Base-by-base conservation (phyloP, 192 early-diverging fungal genomes). In the Umbelopsis sp. region DNA sequence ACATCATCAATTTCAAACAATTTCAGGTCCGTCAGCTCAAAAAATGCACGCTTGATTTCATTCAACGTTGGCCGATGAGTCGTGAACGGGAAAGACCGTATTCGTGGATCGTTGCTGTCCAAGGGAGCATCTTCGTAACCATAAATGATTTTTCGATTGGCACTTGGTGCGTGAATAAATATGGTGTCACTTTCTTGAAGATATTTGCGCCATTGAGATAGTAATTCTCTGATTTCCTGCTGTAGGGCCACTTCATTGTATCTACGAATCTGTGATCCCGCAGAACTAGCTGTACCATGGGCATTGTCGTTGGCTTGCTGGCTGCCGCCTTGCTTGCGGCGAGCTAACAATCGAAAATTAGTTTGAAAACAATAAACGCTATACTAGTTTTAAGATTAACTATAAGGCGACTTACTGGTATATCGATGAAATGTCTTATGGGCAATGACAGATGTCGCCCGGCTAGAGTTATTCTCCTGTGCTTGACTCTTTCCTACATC, bases 401-500 rank as follows among this genome's bases (percentile, higher is more conserved):
- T 69, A 30, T 41, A 47, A 68, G 22, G n/a, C 37, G n/a, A 27
- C 64, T 67, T 79, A 85, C 86, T 97, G 6, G 97, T 99, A 80
- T 99, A 99, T 45, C 97, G 86, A 75, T 97, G 95, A 68, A 97
- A 90, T 23, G 95, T 94, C 80, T 98, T 99, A 82, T 98, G 95
- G 0, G 81, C 88, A 4, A 94, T 47, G 25, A 90, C 73, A 16
- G 55, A 61, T 1, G 55, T 61, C 4, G 55, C 55, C 35, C 55
- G 21, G 55, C 49, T 82, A 75, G 47, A 86, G 69, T 74, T 68
- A n/a, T 64, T 75, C 41, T 74, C 49, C 64, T 78, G 70, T 21
- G 73, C 74, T 9, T 48, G 61, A 25, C 86, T 87, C 20, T 80
- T 81, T 33, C 76, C 76, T 69, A 90, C 83, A 75, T 96, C 94